Conservation (phyloP, 2,329 filamentous ascomycete species). For the Paramyrothecium sp. region DNA sequence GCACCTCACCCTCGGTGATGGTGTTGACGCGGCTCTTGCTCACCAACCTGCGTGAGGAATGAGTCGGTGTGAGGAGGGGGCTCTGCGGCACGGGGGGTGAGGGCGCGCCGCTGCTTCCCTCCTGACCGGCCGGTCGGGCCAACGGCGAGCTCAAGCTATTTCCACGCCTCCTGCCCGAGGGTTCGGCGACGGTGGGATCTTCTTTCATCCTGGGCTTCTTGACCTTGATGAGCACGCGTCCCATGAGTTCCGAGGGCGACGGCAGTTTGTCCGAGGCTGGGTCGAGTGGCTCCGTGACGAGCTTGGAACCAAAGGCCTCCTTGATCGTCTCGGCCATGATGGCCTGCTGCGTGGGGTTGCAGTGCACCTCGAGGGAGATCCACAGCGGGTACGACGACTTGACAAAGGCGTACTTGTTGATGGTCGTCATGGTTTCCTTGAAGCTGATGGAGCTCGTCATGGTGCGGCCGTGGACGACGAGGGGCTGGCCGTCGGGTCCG, state of each 20-base stretch:
- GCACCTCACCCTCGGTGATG: constrained; percentile 56
- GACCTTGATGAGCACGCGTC: constrained; percentile 88
- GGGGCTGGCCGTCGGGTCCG: constrained; percentile 79
- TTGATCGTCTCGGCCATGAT: constrained; percentile 90
- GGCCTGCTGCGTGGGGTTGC: constrained; percentile 76
- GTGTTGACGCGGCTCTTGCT: constrained; percentile 56
- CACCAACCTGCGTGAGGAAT: constrained; percentile 45
- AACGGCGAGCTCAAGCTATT: constrained; percentile 71
- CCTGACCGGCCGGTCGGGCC: constrained; percentile 58
- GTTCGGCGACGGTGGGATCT: constrained; percentile 31
- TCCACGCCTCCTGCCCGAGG: constrained; percentile 50
- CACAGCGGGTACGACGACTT: constrained; percentile 87
- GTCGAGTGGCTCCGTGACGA: constrained; percentile 75
- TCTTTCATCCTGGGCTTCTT: constrained; percentile 65
- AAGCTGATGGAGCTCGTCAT: constrained; percentile 88
- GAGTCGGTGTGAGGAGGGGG: constrained; percentile 50
- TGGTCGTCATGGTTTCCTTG: constrained; percentile 85
- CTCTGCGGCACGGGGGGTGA: constrained; percentile 53
- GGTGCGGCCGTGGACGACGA: constrained; percentile 88
- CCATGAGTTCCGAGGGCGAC: constrained; percentile 80
- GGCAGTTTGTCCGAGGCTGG: constrained; percentile 69
- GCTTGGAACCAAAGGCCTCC: constrained; percentile 74
- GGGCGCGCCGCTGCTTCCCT: constrained; percentile 50
- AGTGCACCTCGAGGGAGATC: constrained; percentile 95
- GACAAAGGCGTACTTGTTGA: constrained; percentile 91